Percentiles rank a stretch among this genome's conserved stretches.
phyloP scores from a whole-genome alignment of 2,329 filamentous ascomycete genomes.

The Scedosporium dehoogii region DNA sequence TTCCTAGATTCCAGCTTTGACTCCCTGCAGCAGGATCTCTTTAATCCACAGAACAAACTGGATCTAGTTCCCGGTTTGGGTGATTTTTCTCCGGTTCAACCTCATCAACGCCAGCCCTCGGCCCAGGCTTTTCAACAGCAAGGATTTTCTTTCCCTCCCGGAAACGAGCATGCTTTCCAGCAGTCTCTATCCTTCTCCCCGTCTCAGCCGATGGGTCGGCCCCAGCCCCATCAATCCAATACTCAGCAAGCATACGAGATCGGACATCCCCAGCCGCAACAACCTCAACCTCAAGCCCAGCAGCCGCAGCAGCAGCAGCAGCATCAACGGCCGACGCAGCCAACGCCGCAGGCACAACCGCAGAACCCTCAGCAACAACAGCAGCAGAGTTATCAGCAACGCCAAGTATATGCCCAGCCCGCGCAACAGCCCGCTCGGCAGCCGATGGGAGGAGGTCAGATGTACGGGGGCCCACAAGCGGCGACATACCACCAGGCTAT shows the following conservation, averaged over 20 bases:
- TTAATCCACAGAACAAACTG: slow-evolving; percentile 24
- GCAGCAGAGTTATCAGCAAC: slow-evolving; percentile 7
- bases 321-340: slow-evolving; percentile 9
- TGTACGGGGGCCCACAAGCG: slow-evolving; percentile 8
- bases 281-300: slow-evolving; percentile 15
- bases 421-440: slow-evolving; percentile 8
- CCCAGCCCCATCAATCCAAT: slow-evolving; percentile 9
- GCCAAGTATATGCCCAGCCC: slow-evolving; percentile 10
- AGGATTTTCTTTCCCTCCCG: slow-evolving; percentile 21
- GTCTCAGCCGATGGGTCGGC: neutral
- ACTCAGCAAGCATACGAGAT: slow-evolving; percentile 16
- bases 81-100: slow-evolving; percentile 21
- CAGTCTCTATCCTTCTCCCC: slow-evolving; percentile 15
- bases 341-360: slow-evolving; percentile 8
- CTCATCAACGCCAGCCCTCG: slow-evolving; percentile 18
- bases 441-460: slow-evolving; percentile 9
- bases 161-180: slow-evolving; percentile 22
- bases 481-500: slow-evolving; percentile 15
- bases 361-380: slow-evolving; percentile 15
- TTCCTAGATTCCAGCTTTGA: slow-evolving; percentile 26
- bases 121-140: slow-evolving; percentile 22
- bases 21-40: slow-evolving; percentile 27
- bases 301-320: slow-evolving; percentile 13
- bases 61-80: slow-evolving; percentile 17
- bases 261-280: slow-evolving; percentile 16